Evolutionary conservation across 257 asterid species (phyloP).

Genomic region (Solanum chiquidenum): DNA sequence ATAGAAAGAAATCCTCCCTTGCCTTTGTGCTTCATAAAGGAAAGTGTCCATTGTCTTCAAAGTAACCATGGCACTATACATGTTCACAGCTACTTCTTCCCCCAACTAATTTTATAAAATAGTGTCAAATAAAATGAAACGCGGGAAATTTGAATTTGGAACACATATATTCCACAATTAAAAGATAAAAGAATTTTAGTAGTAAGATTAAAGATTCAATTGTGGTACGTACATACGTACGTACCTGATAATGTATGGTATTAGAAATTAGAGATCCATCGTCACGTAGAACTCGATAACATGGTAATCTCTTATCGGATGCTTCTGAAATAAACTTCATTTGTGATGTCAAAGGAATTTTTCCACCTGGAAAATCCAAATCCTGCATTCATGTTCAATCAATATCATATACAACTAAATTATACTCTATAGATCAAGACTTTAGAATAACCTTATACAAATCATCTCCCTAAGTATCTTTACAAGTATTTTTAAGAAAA

Average conservation of each 20-base stretch:
- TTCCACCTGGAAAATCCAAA: constrained; percentile 83
- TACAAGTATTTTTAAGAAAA: no score
- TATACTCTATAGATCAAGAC: background rate
- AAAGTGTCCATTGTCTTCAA: constrained; percentile 63
- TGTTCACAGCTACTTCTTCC: constrained; percentile 57
- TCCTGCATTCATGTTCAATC: constrained; percentile 21
- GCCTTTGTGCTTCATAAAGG: constrained; percentile 84
- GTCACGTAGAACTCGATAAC: constrained; percentile 74
- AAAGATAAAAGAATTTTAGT: no score
- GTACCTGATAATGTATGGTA: constrained; percentile 40
- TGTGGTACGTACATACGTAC: background rate
- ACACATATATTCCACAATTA: no score
- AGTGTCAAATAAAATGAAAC: background rate
- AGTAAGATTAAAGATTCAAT: background rate
- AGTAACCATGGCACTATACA: constrained; percentile 63
- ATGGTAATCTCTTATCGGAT: constrained; percentile 53
- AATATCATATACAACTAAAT: background rate
- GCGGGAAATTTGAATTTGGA: background rate
- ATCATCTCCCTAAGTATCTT: no score
- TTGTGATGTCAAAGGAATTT: constrained; percentile 42
- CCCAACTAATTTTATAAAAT: constrained; percentile 20
- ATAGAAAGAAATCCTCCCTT: constrained; percentile 80
- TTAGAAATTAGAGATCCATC: constrained; percentile 50
- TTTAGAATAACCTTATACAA: background rate
- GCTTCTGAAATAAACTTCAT: constrained; percentile 62